Percentiles rank a stretch among this genome's conserved stretches.
These are phyloP conservation scores for Stephanocyclus meneghinianus DNA, from an alignment of 352 stramenopile genomes.

Conservation along the genomic window DNA sequence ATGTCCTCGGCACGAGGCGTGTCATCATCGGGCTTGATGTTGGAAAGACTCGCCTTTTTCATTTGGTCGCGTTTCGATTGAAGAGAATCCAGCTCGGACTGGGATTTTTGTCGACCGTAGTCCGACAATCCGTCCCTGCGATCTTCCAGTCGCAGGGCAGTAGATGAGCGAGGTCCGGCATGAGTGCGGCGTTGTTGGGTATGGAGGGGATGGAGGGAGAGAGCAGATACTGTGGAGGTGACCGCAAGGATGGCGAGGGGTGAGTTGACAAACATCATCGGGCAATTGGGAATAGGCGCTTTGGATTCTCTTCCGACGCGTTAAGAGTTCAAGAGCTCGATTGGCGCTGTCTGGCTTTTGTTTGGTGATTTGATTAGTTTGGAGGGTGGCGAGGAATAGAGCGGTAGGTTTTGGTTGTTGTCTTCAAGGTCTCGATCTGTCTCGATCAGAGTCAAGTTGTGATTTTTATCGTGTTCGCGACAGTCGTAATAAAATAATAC, in stretches of 20 bases:
- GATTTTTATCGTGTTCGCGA: no score
- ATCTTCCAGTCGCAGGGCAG: constrained; percentile 5
- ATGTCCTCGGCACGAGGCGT: background rate
- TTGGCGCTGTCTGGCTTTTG: background rate
- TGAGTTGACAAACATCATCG: constrained; percentile 6
- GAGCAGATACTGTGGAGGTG: background rate
- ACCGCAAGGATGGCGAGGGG: constrained; percentile 9
- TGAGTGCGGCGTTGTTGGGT: background rate
- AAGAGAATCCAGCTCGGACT: constrained; percentile 12
- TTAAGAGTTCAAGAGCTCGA: background rate
- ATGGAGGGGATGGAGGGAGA: background rate
- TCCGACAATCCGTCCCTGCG: background rate
- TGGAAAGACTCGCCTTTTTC: background rate
- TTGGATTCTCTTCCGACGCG: background rate
- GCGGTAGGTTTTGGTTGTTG: no score
- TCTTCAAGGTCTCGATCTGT: no score
- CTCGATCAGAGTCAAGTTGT: no score
- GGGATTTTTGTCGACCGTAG: background rate
- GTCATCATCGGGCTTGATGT: constrained; percentile 15
- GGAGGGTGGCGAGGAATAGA: no score
- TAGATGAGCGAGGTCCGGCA: background rate
- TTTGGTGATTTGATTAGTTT: background rate
- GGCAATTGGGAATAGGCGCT: background rate
- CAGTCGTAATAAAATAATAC: no score
- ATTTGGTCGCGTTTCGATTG: constrained; percentile 9